Percentiles rank a stretch among this genome's conserved stretches.
Conservation (phyloP, 345 rosid species). For the Dipteronia sinensis region DNA sequence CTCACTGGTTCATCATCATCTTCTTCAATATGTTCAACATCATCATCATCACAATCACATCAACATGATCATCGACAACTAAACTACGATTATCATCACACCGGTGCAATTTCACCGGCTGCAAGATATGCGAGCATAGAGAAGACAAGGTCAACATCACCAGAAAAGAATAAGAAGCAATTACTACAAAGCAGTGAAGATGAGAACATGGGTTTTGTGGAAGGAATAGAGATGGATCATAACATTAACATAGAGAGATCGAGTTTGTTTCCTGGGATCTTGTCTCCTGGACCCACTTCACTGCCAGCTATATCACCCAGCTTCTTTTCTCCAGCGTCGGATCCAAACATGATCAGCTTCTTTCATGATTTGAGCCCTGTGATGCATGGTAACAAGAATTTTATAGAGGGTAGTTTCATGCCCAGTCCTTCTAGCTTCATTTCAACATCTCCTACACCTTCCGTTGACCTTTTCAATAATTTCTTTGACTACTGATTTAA, state of each 20-base stretch:
- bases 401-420: conserved; percentile 53
- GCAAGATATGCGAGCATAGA: conserved; percentile 73
- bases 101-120: conserved; percentile 70
- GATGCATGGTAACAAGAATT: conserved; percentile 48
- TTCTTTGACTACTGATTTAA: conserved; percentile 53
- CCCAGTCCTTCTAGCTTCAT: conserved; percentile 57
- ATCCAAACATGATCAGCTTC: conserved; percentile 51
- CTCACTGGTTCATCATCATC: conserved; percentile 58
- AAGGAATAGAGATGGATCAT: not conserved
- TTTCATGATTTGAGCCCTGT: conserved; percentile 62
- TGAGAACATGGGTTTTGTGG: not conserved
- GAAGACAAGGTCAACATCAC: conserved; percentile 45
- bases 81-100: not conserved
- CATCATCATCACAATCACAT: conserved; percentile 15
- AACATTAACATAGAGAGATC: conserved; percentile 31
- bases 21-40: too few relatives aligned
- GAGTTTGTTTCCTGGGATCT: conserved; percentile 55
- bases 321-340: conserved; percentile 63
- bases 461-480: conserved; percentile 68
- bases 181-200: not conserved
- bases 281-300: conserved; percentile 76
- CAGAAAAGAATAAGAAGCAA: conserved; percentile 22
- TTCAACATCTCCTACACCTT: conserved; percentile 47
- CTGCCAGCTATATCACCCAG: conserved; percentile 60
- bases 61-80: conserved; percentile 9